Evolutionary conservation across 768 basidiomycete species (phyloP).

Genomic region (Coprinellus aureogranulatus): DNA sequence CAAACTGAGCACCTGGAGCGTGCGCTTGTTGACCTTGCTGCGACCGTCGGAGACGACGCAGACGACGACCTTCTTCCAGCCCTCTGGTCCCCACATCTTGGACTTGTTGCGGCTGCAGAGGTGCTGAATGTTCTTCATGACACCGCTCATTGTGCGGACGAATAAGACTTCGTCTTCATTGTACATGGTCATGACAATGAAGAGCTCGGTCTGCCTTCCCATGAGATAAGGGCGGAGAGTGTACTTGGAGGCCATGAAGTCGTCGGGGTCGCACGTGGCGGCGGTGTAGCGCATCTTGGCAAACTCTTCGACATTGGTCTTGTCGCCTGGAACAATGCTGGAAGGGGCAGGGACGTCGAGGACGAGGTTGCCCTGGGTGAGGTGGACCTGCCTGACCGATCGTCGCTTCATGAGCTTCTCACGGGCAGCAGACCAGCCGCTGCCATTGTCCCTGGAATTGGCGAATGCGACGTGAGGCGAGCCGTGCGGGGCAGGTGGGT

Average conservation of each 20-base stretch:
- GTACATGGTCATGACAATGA: conserved; percentile 97
- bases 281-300: conserved; percentile 87
- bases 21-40: conserved; percentile 84
- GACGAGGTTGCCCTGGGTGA: conserved; percentile 80
- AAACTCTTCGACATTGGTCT: conserved; percentile 65
- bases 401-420: conserved; percentile 83
- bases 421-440: conserved; percentile 64
- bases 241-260: conserved; percentile 76
- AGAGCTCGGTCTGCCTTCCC: conserved; percentile 83
- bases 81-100: conserved; percentile 83
- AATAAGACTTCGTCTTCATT: conserved; percentile 87
- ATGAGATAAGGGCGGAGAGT: conserved; percentile 77
- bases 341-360: conserved; percentile 80
- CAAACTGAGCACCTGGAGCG: conserved; percentile 82
- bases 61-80: conserved; percentile 89
- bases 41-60: conserved; percentile 86
- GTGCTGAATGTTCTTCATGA: conserved; percentile 84
- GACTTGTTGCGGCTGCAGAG: conserved; percentile 68
- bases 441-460: conserved; percentile 43
- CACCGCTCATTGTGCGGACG: conserved; percentile 81
- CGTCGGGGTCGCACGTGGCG: conserved; percentile 86
- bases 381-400: conserved; percentile 74
- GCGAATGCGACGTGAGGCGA: conserved; percentile 41
- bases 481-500: conserved; percentile 59
- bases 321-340: conserved; percentile 70